Base-by-base conservation (phyloP, 2,329 filamentous ascomycete genomes). In the Stromatinia cepivora region DNA sequence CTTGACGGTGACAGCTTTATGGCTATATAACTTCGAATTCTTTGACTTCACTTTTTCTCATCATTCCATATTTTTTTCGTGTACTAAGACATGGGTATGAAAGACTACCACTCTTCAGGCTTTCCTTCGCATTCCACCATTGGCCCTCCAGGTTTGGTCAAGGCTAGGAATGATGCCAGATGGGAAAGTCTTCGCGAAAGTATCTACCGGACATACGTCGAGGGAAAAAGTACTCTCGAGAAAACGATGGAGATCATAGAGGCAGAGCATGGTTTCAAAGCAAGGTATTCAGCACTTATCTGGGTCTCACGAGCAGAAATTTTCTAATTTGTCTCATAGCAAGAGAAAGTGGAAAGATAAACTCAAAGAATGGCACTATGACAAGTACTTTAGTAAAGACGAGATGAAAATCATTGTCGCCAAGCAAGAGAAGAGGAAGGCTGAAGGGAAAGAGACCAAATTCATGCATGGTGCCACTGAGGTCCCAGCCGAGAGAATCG, bases 221-320 rank as follows among this genome's bases (percentile, higher is more conserved):
- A 22, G 20, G 31, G 58, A 8, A 31, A 64, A 17, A n/a, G n/a
- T 7, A 57, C 67, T 4, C 58, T 69, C 6, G 50, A 48, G 25
- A 25, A 57, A 9, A 64, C 52, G 8, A 69, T 46, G 39, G 6
- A n/a, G 28, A 17, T 56, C 78, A 58, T 82, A 71, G 73, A 82
- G 77, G 70, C 79, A 71, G 22, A 81, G 81, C 81, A 83, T 82
- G 64, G 72, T 77, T 71, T 57, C 25, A 70, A 70, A 45, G 31
- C 59, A 13, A 65, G 59, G 59, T 69, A 34, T 31, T 17, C 3
- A 42, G 4, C 6, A 17, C 15, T 42, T 42, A 42, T 13, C 39
- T 42, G 17, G 11, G 15, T 42, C 39, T 17, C 15, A 6, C 13
- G 15, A 42, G 39, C 39, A 42, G 39, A 42, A 42, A 17, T 17